These are phyloP conservation scores for Vigna radiata DNA, from an alignment of 306 rosid species.

Conservation along the genomic window DNA sequence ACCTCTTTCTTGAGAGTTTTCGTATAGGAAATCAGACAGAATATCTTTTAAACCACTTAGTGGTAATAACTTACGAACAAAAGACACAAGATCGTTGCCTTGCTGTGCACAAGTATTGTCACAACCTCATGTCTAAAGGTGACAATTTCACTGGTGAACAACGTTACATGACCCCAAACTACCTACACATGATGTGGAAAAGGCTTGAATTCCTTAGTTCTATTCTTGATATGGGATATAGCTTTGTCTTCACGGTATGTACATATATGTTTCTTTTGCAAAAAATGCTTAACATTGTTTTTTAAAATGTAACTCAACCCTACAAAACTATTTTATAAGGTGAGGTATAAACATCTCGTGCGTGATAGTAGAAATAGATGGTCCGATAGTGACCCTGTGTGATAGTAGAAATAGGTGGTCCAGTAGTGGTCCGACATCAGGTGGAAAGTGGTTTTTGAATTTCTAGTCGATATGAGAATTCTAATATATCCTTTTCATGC, in stretches of 20 bases:
- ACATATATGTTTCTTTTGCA: no score
- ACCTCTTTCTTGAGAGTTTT: constrained; percentile 76
- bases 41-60: constrained; percentile 66
- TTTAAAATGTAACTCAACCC: no score
- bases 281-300: neutral
- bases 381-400: no score
- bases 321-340: no score
- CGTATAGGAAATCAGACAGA: constrained; percentile 63
- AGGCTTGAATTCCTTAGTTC: constrained; percentile 62
- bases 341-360: no score
- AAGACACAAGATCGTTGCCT: constrained; percentile 74
- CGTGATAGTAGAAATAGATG: no score
- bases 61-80: constrained; percentile 67
- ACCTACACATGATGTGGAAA: constrained; percentile 87
- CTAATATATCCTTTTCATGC: no score
- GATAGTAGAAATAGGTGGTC: no score
- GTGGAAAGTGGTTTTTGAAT: no score
- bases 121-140: constrained; percentile 52
- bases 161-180: constrained; percentile 63
- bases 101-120: constrained; percentile 69
- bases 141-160: constrained; percentile 67
- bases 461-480: no score
- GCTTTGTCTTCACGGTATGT: constrained; percentile 81
- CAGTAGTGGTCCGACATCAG: no score
- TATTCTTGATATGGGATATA: constrained; percentile 74